Base-by-base conservation (phyloP, 306 rosid species). In the Dalbergia cultrata region DNA sequence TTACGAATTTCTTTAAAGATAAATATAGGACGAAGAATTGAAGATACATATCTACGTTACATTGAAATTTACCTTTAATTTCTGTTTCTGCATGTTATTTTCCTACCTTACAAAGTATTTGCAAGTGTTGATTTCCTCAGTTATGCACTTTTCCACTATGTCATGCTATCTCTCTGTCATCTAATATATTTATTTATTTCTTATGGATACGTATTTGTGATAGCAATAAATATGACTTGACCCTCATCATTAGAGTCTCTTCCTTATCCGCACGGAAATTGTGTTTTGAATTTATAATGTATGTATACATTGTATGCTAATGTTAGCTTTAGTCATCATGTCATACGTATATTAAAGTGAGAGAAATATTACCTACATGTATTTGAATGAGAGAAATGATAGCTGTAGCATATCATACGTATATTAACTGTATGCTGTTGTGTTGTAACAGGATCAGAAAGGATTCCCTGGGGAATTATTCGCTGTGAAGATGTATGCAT, bases 401-500 rank as follows among this genome's bases (percentile, higher is more conserved):
- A 26, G 31, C 31, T 26, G 1, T 26, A 26, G 31, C 2, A 26
- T 26, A 3, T 26, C 31, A 26, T 26, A 2, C 31, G 2, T 26
- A 26, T 26, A 1, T 26, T 26, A 26, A 26, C 31, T 26, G 31
- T 26, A 26, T 58, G 16, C 19, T 74, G 39, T 54, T 56, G 6
- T 17, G 17, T 74, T 82, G 17, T 63, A 79, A 62, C 93, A 95
- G 99, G 98, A 95, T 84, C 99, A 95, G 83, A 87, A 34, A 85
- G 98, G 98, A 77, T 86, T 90, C 83, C 99, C 97, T 0, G 68
- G 83, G 49, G 98, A 33, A 72, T 80, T 95, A 74, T 95, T 93
- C 68, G 89, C 96, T 6, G 99, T 95, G 81, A 95, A 93, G 90
- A 95, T 93, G 89, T 93, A 95, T 79, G 99, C 97, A 50, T 85